These are phyloP conservation scores for Penicillium ucsense DNA, from an alignment of 495 filamentous ascomycete genomes.

Conservation along the genomic window DNA sequence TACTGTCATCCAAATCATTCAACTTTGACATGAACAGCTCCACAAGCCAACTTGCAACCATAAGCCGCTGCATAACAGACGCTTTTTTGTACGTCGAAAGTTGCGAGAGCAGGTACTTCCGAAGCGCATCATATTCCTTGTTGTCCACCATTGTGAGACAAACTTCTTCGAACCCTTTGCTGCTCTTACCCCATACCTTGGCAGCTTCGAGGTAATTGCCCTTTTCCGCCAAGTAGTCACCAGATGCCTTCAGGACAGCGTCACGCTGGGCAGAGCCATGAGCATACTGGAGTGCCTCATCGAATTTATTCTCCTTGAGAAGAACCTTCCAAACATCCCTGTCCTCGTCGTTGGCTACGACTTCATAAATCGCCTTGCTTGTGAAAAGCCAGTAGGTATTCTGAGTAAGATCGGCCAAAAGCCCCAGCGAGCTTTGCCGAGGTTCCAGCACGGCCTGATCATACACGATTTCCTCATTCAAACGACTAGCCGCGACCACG, in stretches of 20 bases:
- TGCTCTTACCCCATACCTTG: conserved; percentile 84
- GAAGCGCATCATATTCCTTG: conserved; percentile 79
- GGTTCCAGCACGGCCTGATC: conserved; percentile 79
- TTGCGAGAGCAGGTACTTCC: conserved; percentile 83
- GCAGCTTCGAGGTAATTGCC: conserved; percentile 79
- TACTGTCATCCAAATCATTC: conserved; percentile 87
- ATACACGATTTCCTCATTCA: conserved; percentile 75
- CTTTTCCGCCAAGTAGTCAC: conserved; percentile 74
- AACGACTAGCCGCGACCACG: conserved; percentile 72
- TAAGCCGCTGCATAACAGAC: conserved; percentile 80
- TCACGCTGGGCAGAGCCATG: conserved; percentile 66
- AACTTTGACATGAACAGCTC: conserved; percentile 97
- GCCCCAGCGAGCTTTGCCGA: conserved; percentile 65
- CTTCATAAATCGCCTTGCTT: conserved; percentile 78
- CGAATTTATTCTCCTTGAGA: conserved; percentile 74
- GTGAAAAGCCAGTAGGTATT: conserved; percentile 98
- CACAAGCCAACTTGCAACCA: conserved; percentile 92
- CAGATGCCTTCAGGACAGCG: conserved; percentile 78
- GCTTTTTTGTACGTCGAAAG: conserved; percentile 73
- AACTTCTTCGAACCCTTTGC: conserved; percentile 93
- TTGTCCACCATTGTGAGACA: conserved; percentile 83
- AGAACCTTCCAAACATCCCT: conserved; percentile 92
- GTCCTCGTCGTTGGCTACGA: conserved; percentile 81
- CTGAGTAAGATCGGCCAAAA: conserved; percentile 81
- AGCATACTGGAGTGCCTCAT: conserved; percentile 76